A percentile compares a stretch with the other conserved stretches of the same genome.
These are phyloP conservation scores for Oenanthe javanica DNA, from an alignment of 140 eudicot genomes.

Conservation along the genomic window DNA sequence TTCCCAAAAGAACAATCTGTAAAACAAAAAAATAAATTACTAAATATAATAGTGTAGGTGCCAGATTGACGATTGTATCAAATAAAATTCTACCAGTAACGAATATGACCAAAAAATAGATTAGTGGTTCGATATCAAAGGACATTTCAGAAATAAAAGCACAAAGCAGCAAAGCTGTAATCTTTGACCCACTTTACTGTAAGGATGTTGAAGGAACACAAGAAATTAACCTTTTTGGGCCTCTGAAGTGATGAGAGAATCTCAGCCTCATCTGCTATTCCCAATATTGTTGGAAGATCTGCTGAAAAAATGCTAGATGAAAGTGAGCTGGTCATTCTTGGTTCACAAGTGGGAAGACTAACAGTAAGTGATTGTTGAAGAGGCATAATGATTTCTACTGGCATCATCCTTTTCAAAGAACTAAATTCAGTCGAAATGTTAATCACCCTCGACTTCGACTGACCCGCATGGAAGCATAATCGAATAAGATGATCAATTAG, in stretches of 20 bases:
- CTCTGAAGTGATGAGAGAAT: constrained; percentile 95
- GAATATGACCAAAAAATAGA: not conserved
- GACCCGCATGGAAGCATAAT: constrained; percentile 91
- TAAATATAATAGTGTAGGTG: not conserved
- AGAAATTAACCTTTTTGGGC: constrained; percentile 78
- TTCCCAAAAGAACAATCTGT: constrained; percentile 86
- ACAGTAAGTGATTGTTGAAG: constrained; percentile 79
- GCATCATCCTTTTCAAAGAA: constrained; percentile 98
- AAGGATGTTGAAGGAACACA: not conserved
- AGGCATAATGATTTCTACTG: constrained; percentile 87
- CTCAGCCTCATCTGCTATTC: constrained; percentile 98
- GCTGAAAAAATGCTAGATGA: constrained; percentile 54
- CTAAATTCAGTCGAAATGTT: constrained; percentile 90
- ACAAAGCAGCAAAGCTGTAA: not conserved
- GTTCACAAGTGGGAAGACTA: constrained; percentile 67
- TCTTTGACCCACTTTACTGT: not conserved
- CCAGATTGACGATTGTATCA: not conserved
- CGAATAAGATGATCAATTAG: constrained; percentile 84
- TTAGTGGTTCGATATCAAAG: not conserved
- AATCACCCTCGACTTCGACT: constrained; percentile 66
- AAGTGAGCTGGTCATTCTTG: constrained; percentile 28
- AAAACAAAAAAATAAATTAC: constrained; percentile 7
- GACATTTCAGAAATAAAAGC: not conserved
- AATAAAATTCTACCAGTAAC: not conserved
- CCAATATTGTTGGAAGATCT: constrained; percentile 88